phyloP scores from a whole-genome alignment of 1,284 basidiomycete species.

The Chalciporus piperatoides region DNA sequence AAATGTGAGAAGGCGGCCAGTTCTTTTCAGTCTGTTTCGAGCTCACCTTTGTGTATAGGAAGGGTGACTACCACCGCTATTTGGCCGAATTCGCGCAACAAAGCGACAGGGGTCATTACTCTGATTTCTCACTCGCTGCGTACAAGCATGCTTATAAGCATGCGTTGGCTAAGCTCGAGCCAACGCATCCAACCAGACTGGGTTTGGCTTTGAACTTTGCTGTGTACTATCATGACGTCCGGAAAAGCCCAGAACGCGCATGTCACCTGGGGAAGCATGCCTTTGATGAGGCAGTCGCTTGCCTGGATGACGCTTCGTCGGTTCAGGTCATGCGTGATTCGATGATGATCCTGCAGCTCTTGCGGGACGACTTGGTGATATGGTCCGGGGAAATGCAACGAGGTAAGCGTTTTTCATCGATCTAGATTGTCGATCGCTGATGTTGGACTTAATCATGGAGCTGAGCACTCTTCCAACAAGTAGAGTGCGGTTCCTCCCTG shows the following conservation, averaged over 20 bases:
- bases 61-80: constrained; percentile 69
- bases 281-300: constrained; percentile 62
- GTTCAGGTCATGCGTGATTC: constrained; percentile 55
- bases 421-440: constrained; percentile 14
- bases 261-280: constrained; percentile 84
- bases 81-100: constrained; percentile 58
- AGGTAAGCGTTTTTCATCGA: constrained; percentile 26
- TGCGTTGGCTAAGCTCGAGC: constrained; percentile 52
- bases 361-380: constrained; percentile 61
- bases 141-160: constrained; percentile 68
- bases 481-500: constrained; percentile 8
- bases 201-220: constrained; percentile 95
- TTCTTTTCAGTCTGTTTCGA: constrained; percentile 8
- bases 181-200: constrained; percentile 70
- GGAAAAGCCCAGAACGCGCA: constrained; percentile 87
- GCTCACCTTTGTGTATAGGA: constrained; percentile 38
- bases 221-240: constrained; percentile 95
- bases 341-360: constrained; percentile 60
- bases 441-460: constrained; percentile 13
- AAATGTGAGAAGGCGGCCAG: constrained; percentile 45
- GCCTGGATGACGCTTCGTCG: constrained; percentile 40
- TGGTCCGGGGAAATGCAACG: constrained; percentile 59
- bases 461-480: constrained; percentile 22
- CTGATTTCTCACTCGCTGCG: constrained; percentile 54
- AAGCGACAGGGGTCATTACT: constrained; percentile 46